Base-by-base conservation (phyloP, 2,329 filamentous ascomycete genomes). In the Lecanicillium sp. region DNA sequence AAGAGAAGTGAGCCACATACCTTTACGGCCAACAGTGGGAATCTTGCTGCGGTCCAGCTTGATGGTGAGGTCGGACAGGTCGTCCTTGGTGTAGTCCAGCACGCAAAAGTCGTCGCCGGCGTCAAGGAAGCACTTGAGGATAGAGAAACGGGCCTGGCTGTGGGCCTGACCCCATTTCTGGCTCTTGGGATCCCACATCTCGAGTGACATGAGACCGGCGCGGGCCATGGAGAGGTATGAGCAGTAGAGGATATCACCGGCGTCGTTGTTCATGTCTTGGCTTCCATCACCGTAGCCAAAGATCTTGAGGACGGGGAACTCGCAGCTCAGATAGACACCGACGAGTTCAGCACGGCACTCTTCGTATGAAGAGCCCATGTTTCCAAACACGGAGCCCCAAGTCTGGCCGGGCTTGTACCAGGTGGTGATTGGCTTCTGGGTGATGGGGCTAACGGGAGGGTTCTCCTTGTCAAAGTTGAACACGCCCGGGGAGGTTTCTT, bases 321-420 rank as follows among this genome's bases (percentile, higher is more conserved):
- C 89, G 61, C 89, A 94, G 54, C 81, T 79, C 39, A 97, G 70
- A 30, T 80, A 81, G 88, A 96, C 95, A 37, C 89, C 90, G 10
- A 96, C 89, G 52, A 88, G 84, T 59, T 97, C 90, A 4, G 90
- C 90, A 40, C 90, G 81, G 59, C 90, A 97, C 62, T 97, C 90
- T 62, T 97, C 90, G 54, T 95, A 96, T 13, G 82, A 86, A 4
- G 84, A 87, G 28, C 89, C 87, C 46, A 94, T 78, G 44, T 84
- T 78, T 18, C 89, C 88, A 55, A 97, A 97, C 0, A 95, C 87
- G 5, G 82, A 87, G 40, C 87, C 85, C 89, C 89, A 97, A 0
- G 90, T 97, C 62, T 96, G 87, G 3, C 88, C 88, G 3, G 87
- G 87, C 62, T 92, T 94, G 68, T 97, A 97, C 81, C 84, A 96